Conservation (phyloP, 1,284 basidiomycete genomes). For the Moniliophthora roreri region DNA sequence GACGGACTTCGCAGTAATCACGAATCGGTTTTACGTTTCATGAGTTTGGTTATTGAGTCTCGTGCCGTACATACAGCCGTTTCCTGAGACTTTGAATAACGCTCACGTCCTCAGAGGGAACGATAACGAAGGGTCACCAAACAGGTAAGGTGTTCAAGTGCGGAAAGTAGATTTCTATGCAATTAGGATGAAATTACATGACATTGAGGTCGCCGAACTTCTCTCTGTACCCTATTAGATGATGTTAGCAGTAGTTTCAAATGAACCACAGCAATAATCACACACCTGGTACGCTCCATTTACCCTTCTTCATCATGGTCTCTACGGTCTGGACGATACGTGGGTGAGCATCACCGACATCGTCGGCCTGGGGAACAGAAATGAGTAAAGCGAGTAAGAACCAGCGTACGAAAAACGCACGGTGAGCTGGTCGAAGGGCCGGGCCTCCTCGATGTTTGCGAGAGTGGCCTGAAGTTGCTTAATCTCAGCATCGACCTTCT, state of each 20-base stretch:
- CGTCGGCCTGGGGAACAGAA: slow-evolving; percentile 61
- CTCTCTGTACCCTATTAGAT: slow-evolving; percentile 77
- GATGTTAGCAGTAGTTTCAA: slow-evolving; percentile 3
- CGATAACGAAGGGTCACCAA: neutral
- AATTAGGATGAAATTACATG: slow-evolving; percentile 57
- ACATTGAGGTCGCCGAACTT: slow-evolving; percentile 91
- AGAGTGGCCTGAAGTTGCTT: slow-evolving; percentile 92
- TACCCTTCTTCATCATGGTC: slow-evolving; percentile 98
- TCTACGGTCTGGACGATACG: slow-evolving; percentile 92
- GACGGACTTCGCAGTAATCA: too few species aligned
- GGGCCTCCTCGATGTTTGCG: slow-evolving; percentile 96
- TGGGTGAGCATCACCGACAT: slow-evolving; percentile 92
- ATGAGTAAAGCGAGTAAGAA: slow-evolving; percentile 1
- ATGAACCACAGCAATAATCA: neutral
- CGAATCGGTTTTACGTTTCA: too few species aligned
- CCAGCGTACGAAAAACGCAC: slow-evolving; percentile 53
- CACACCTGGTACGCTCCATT: slow-evolving; percentile 94
- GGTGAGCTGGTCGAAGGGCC: slow-evolving; percentile 97
- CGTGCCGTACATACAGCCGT: too few species aligned
- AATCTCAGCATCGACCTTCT: slow-evolving; percentile 92
- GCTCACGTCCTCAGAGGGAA: too few species aligned
- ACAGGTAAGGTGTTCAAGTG: too few species aligned
- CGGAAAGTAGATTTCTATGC: slow-evolving; percentile 15
- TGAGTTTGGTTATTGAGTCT: too few species aligned
- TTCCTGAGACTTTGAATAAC: too few species aligned